These are phyloP conservation scores for Pyrus betulifolia DNA, from an alignment of 306 rosid genomes.

Conservation along the genomic window DNA sequence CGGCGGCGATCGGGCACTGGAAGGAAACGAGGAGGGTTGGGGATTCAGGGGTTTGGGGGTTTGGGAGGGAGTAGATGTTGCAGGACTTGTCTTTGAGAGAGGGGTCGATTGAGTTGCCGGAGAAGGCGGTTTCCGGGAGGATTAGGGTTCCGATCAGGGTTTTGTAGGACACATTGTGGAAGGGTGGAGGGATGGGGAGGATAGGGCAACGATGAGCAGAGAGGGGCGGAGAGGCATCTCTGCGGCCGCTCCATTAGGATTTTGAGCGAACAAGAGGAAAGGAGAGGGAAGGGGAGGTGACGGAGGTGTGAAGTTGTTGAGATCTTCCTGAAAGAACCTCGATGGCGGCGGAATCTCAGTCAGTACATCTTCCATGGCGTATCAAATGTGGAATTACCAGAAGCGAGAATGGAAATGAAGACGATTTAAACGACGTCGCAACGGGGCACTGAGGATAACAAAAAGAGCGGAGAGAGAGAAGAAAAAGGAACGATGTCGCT, in stretches of 20 bases:
- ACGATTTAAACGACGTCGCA: neutral
- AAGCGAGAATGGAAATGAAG: neutral
- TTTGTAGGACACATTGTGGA: constrained; percentile 30
- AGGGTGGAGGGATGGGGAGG: constrained; percentile 51
- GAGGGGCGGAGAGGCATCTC: constrained; percentile 43
- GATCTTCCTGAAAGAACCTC: constrained; percentile 68
- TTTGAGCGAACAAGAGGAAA: constrained; percentile 38
- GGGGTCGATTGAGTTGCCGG: constrained; percentile 35
- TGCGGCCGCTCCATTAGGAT: constrained; percentile 7
- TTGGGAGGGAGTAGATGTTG: constrained; percentile 36
- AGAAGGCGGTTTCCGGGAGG: constrained; percentile 55
- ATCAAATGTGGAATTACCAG: neutral
- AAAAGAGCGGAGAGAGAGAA: too few relatives aligned
- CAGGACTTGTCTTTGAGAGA: constrained; percentile 37
- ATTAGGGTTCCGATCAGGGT: constrained; percentile 52
- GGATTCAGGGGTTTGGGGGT: neutral
- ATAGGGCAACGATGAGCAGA: constrained; percentile 60
- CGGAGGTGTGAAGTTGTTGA: constrained; percentile 60
- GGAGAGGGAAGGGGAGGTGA: constrained; percentile 60
- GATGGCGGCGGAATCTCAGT: constrained; percentile 86
- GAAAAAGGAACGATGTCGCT: too few relatives aligned
- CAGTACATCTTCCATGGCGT: constrained; percentile 68
- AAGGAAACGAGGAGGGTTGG: constrained; percentile 36
- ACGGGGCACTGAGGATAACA: too few relatives aligned
- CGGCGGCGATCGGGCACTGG: constrained; percentile 31